Evolutionary conservation across 129 eudicot genomes (phyloP), one percentile per base, ranked within the genome.

Genomic region (sunflower (Helianthus annuus)): DNA sequence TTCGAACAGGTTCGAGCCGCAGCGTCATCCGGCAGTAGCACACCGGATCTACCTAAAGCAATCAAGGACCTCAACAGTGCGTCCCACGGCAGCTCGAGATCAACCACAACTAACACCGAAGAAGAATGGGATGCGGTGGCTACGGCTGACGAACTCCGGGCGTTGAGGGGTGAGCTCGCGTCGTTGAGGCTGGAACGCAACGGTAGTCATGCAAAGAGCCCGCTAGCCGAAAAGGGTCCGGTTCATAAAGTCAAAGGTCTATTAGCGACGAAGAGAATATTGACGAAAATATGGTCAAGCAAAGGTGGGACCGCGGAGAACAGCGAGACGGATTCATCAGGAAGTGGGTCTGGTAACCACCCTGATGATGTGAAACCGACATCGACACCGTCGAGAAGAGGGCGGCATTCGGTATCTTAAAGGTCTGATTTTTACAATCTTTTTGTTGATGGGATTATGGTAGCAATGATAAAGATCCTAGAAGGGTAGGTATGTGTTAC

Each of bases 181-280:
- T 58, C 64, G 8, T 4, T 58, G 64, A 58, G 64, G 64, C 64
- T 58, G 64, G 64, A 58, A 58, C 64, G 64, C 61, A 55, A 55
- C 16, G 64, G 64, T 27, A 7, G 64, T 58, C 40, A 58, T 27
- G 40, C 64, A 11, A 58, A 58, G 64, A 58, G 64, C 64, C 64
- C 16, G 3, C 39, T 24, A 24, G 40, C 64, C 64, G 64, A 58
- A 2, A 58, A 58, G 40, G 64, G 64, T 58, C 64, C 64, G 40
- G 64, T 58, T 27, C 39, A 58, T 58, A 58, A 58, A 11, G 64
- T 27, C 64, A 58, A 58, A 58, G 64, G 64, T 58, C 64, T 58
- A 10, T 27, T 58, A 22, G 64, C 64, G 39, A 58, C 64, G 11
- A 58, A 58, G 64, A 10, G 64, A 27, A 58, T 58, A 7, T 58